Percentiles rank a stretch among this genome's conserved stretches.
Evolutionary conservation across 208 protist genomes (phyloP).

Genomic region (Leishmania tropica): DNA sequence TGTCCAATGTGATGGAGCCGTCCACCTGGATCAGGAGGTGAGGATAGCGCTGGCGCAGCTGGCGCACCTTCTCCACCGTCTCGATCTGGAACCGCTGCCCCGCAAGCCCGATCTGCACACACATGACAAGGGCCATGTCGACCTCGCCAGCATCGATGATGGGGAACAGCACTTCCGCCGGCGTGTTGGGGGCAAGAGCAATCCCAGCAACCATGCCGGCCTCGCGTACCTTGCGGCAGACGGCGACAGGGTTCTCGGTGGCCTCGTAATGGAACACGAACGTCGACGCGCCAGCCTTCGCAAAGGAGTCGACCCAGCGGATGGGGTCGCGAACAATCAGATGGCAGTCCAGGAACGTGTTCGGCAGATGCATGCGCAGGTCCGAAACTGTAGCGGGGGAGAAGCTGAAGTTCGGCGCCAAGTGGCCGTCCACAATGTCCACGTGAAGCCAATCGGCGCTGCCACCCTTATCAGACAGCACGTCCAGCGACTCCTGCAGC

Average conservation of each 20-base stretch:
- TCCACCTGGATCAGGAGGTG: constrained; percentile 98
- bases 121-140: constrained; percentile 98
- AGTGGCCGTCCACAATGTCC: constrained; percentile 97
- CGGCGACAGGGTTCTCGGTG: constrained; percentile 33
- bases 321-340: constrained; percentile 94
- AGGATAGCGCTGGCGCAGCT: constrained; percentile 82
- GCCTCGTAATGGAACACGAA: constrained; percentile 96
- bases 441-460: constrained; percentile 95
- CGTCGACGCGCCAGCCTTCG: constrained; percentile 81
- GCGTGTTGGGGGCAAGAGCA: constrained; percentile 95
- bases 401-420: constrained; percentile 97
- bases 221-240: constrained; percentile 74
- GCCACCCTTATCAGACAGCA: constrained; percentile 74
- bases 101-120: constrained; percentile 99
- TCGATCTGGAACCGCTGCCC: constrained; percentile 98
- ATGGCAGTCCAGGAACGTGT: constrained; percentile 94
- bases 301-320: constrained; percentile 84
- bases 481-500: constrained; percentile 72
- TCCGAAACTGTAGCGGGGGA: constrained; percentile 92
- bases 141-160: constrained; percentile 83
- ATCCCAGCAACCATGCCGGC: constrained; percentile 92
- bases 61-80: constrained; percentile 95
- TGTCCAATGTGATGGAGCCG: constrained; percentile 95
- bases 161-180: constrained; percentile 39
- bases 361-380: constrained; percentile 81